Evolutionary conservation across 345 rosid genomes (phyloP), one percentile per base, ranked within the genome.

Genomic region (Syzygium oleosum): DNA sequence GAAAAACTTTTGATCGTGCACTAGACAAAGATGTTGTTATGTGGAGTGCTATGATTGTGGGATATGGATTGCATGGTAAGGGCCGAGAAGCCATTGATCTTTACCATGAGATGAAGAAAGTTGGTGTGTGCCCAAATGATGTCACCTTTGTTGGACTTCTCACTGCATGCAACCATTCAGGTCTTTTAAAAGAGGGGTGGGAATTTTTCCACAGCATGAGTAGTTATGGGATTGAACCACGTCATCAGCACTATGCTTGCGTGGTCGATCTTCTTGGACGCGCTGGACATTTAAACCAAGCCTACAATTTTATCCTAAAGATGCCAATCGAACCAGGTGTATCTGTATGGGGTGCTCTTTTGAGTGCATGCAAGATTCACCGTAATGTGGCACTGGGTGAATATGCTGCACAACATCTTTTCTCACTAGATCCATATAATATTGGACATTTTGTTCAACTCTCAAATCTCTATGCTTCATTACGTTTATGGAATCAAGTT

Each of bases 41-140:
- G 89, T 85, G 89, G 89, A 88, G 89, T 78, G 89, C 89, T 25
- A 85, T 88, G 89, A 88, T 88, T 52, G 85, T 85, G 59, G 89
- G 89, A 59, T 88, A 85, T 80, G 89, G 87, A 34, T 29, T 88
- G 58, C 89, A 88, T 51, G 89, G 89, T 79, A 85, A 80, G 85
- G 87, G 85, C 14, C 56, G 52, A 59, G 87, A 85, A 88, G 89
- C 89, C 34, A 85, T 88, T 25, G 85, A 88, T 54, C 87, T 88
- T 80, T 88, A 85, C 84, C 85, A 51, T 3, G 52, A 9, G 51
- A 88, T 88, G 89, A 85, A 22, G 84, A 88, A 52, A 46, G 85
- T 84, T 59, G 85, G 89, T 31, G 87, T 85, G 87, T 19, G 29
- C 55, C 89, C 89, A 53, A 88, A 88, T 85, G 89, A 88, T 58